Percentiles rank a stretch among this genome's conserved stretches.
These are phyloP conservation scores for Fusarium setosum DNA, from an alignment of 2,329 filamentous ascomycete species.

Conservation along the genomic window DNA sequence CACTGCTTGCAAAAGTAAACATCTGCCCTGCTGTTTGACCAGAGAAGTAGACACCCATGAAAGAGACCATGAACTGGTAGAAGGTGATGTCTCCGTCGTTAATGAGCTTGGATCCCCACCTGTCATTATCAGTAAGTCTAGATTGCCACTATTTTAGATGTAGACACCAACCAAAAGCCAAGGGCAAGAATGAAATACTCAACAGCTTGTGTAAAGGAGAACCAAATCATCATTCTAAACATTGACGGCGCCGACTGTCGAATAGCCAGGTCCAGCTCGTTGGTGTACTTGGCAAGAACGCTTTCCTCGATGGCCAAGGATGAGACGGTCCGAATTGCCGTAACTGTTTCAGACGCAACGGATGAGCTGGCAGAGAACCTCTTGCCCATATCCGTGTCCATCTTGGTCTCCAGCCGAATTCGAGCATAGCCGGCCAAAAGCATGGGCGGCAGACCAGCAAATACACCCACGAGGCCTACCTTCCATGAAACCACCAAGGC, in stretches of 20 bases:
- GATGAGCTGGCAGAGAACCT: conserved; percentile 48
- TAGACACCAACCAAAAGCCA: conserved; percentile 49
- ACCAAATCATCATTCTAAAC: conserved; percentile 47
- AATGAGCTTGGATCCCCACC: conserved; percentile 50
- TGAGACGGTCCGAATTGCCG: conserved; percentile 52
- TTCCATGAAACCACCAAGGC: conserved; percentile 58
- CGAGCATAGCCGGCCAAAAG: conserved; percentile 48
- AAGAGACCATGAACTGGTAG: conserved; percentile 60
- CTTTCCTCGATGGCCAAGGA: conserved; percentile 53
- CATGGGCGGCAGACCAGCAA: conserved; percentile 51
- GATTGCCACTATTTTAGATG: not conserved
- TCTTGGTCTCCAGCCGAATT: conserved; percentile 50
- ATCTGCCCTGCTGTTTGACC: conserved; percentile 51
- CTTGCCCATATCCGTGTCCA: conserved; percentile 50
- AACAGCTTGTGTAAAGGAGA: conserved; percentile 48
- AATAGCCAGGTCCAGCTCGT: conserved; percentile 44
- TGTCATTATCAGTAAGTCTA: not conserved
- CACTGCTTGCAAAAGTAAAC: conserved; percentile 58
- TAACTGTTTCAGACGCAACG: conserved; percentile 54
- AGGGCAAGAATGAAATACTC: conserved; percentile 51
- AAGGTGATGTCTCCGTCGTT: conserved; percentile 59
- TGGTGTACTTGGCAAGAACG: conserved; percentile 42
- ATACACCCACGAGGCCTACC: conserved; percentile 57
- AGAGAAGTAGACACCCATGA: conserved; percentile 60
- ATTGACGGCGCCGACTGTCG: conserved; percentile 37